Conservation (phyloP, 345 rosid species). For the Abelmoschus esculentus region DNA sequence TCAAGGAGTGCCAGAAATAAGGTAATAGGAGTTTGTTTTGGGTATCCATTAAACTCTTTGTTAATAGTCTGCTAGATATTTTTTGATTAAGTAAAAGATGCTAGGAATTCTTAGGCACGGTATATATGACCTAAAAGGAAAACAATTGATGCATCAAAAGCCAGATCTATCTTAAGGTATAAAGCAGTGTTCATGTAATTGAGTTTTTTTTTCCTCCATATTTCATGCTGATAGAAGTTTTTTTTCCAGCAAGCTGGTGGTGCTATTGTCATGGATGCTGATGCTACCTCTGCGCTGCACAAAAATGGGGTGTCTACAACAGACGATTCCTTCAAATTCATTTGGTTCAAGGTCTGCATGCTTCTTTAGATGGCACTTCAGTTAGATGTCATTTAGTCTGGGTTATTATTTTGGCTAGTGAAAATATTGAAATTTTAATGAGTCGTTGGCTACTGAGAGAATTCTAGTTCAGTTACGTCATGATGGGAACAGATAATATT, state of each 20-base stretch:
- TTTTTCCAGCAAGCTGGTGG: conserved; percentile 79
- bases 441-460: too few species aligned
- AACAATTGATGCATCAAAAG: neutral
- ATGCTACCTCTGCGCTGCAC: conserved; percentile 79
- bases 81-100: neutral
- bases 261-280: conserved; percentile 82
- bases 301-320: conserved; percentile 33
- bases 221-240: neutral
- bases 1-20: conserved; percentile 73
- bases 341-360: too few species aligned
- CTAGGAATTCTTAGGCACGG: neutral
- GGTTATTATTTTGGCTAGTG: too few species aligned
- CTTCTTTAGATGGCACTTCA: too few species aligned
- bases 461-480: too few species aligned
- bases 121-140: neutral
- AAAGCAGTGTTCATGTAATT: neutral
- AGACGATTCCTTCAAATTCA: too few species aligned
- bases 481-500: too few species aligned
- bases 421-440: too few species aligned
- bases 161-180: neutral
- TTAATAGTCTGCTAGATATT: neutral
- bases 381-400: too few species aligned
- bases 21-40: conserved; percentile 29
- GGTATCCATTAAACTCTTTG: neutral
- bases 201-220: neutral